These are phyloP conservation scores for Gossypium raimondii DNA, from an alignment of 345 rosid genomes.

Conservation along the genomic window DNA sequence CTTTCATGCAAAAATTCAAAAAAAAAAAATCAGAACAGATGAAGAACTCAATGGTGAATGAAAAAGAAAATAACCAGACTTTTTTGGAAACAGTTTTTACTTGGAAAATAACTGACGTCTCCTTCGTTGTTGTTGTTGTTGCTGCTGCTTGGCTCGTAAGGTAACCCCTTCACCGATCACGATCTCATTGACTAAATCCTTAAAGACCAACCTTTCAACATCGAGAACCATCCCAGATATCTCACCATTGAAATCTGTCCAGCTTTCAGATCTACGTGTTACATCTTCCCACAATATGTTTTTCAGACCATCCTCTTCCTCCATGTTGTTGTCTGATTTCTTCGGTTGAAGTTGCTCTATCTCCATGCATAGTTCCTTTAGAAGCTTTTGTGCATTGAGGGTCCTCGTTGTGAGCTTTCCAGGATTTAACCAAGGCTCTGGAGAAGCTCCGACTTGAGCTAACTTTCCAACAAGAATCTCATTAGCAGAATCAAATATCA, in stretches of 20 bases:
- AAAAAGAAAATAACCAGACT: background rate
- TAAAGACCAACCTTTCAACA: slow-evolving; percentile 73
- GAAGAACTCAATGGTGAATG: background rate
- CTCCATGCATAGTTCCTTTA: slow-evolving; percentile 65
- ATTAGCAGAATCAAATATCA: slow-evolving; percentile 80
- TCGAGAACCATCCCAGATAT: slow-evolving; percentile 64
- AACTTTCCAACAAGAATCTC: slow-evolving; percentile 72
- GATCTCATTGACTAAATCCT: slow-evolving; percentile 78
- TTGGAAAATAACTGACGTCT: slow-evolving; percentile 54
- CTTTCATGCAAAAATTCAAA: background rate
- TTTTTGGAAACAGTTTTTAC: slow-evolving; percentile 27
- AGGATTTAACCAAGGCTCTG: slow-evolving; percentile 52
- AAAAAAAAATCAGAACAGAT: background rate
- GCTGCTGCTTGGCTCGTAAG: slow-evolving; percentile 26
- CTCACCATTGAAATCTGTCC: slow-evolving; percentile 57
- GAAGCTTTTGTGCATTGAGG: slow-evolving; percentile 68
- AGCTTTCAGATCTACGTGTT: slow-evolving; percentile 52
- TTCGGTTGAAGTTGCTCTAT: slow-evolving; percentile 54
- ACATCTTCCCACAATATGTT: slow-evolving; percentile 64
- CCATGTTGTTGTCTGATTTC: slow-evolving; percentile 38
- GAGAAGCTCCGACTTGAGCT: slow-evolving; percentile 31
- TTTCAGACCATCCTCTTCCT: slow-evolving; percentile 57
- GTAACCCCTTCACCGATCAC: slow-evolving; percentile 47
- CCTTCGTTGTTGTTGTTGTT: slow-evolving; percentile 25
- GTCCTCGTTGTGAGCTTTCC: slow-evolving; percentile 49